Conservation (phyloP, 2,329 filamentous ascomycete genomes). For the Fusarium sp. region DNA sequence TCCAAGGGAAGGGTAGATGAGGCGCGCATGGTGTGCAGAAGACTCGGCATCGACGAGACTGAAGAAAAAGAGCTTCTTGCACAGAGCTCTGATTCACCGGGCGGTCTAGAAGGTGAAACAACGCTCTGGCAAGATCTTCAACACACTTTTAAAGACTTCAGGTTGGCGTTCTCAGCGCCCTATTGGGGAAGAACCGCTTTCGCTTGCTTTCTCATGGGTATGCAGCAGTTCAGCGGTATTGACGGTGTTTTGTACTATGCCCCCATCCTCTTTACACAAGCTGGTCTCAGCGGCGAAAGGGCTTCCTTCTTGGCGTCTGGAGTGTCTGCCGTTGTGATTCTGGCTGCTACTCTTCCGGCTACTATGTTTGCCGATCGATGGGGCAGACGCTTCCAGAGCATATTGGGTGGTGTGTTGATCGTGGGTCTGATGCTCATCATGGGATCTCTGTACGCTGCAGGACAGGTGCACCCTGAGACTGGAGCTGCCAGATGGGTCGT, state of each 20-base stretch:
- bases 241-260: conserved; percentile 72
- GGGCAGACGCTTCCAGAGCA: conserved; percentile 64
- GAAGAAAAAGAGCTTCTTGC: conserved; percentile 55
- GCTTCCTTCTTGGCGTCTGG: conserved; percentile 69
- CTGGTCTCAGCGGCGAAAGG: conserved; percentile 64
- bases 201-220: conserved; percentile 67
- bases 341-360: conserved; percentile 64
- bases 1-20: conserved; percentile 55
- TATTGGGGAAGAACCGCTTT: conserved; percentile 60
- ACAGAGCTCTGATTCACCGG: conserved; percentile 8
- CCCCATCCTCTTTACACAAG: conserved; percentile 68
- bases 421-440: conserved; percentile 64
- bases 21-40: conserved; percentile 54
- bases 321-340: conserved; percentile 66
- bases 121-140: conserved; percentile 45
- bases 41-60: conserved; percentile 57
- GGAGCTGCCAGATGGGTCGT: conserved; percentile 61
- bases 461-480: conserved; percentile 50
- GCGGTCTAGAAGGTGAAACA: conserved; percentile 44
- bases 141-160: conserved; percentile 48
- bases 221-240: conserved; percentile 70
- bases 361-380: conserved; percentile 66
- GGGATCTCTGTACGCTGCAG: conserved; percentile 61
- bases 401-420: conserved; percentile 63
- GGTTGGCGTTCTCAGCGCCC: conserved; percentile 49